Evolutionary conservation across 1,139 yeast genomes (phyloP).

Genomic region (Yamadazyma pseudoaaseri): DNA sequence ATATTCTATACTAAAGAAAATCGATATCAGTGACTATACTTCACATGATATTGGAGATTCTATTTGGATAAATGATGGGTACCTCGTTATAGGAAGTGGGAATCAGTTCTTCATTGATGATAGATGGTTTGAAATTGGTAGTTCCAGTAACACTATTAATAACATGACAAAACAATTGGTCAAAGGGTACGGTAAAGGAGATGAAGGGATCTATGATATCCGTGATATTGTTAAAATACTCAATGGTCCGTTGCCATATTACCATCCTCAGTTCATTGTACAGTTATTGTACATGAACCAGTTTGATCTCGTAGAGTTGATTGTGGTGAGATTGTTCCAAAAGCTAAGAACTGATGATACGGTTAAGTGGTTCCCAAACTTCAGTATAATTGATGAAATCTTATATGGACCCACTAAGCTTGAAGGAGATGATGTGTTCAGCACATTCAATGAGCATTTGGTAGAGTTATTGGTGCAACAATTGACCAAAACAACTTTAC

Average conservation of each 20-base stretch:
- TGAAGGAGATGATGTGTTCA: constrained; percentile 27
- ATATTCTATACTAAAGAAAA: constrained; percentile 70
- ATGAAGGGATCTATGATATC: constrained; percentile 38
- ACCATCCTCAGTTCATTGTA: constrained; percentile 87
- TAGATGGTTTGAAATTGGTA: constrained; percentile 46
- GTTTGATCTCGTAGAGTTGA: constrained; percentile 51
- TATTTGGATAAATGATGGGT: constrained; percentile 78
- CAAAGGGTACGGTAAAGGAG: constrained; percentile 29
- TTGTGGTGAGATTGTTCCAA: constrained; percentile 54
- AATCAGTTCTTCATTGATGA: constrained; percentile 86
- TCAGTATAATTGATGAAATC: constrained; percentile 24
- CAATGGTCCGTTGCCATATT: constrained; percentile 87
- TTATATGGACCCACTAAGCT: constrained; percentile 7
- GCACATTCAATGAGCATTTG: constrained; percentile 44
- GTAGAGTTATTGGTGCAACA: constrained; percentile 56
- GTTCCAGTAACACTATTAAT: constrained; percentile 26
- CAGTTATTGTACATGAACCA: constrained; percentile 73
- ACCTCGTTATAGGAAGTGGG: constrained; percentile 82
- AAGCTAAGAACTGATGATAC: constrained; percentile 41
- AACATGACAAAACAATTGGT: constrained; percentile 50
- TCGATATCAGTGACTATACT: constrained; percentile 71
- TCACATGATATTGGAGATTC: constrained; percentile 86
- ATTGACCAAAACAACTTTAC: constrained; percentile 64
- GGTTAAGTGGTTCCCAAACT: constrained; percentile 36
- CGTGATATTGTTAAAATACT: constrained; percentile 67